A percentile compares a stretch with the other conserved stretches of the same genome.
Conservation (phyloP, 768 basidiomycete genomes). For the Auriscalpium microsporum region DNA sequence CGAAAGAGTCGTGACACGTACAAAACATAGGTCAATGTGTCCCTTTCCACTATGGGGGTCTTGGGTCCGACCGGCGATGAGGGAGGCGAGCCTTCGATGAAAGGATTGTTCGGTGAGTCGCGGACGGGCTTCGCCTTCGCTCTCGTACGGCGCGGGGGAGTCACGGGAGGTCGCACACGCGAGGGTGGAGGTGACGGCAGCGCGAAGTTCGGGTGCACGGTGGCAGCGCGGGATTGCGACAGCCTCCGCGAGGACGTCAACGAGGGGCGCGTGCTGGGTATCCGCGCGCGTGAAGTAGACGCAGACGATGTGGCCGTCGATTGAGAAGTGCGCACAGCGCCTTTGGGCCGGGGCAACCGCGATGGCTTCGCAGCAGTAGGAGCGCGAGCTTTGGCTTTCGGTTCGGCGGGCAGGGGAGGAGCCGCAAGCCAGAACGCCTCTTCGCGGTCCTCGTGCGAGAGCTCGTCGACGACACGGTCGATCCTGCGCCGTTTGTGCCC, state of each 20-base stretch:
- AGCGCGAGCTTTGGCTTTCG: not conserved
- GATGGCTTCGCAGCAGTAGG: conserved; percentile 1
- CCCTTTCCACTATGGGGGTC: conserved; percentile 9
- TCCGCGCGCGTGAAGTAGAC: not conserved
- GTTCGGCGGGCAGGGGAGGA: not conserved
- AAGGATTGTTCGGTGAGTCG: conserved; percentile 16
- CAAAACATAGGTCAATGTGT: conserved; percentile 14
- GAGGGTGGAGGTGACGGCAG: conserved; percentile 15
- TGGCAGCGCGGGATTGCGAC: conserved; percentile 11
- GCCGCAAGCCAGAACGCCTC: conserved; percentile 13
- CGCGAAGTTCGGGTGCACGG: conserved; percentile 6
- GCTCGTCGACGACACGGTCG: conserved; percentile 12
- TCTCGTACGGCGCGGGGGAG: conserved; percentile 9
- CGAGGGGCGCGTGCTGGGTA: not conserved
- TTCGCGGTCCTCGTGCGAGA: conserved; percentile 11
- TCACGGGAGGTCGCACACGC: conserved; percentile 9
- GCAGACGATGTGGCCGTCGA: not conserved
- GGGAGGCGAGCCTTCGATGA: conserved; percentile 12
- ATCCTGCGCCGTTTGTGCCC: conserved; percentile 12
- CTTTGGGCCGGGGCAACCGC: conserved; percentile 1
- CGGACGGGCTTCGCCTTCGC: conserved; percentile 12
- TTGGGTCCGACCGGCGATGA: conserved; percentile 12
- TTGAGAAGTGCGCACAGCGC: not conserved
- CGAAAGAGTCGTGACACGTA: not conserved
- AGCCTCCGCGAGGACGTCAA: conserved; percentile 9